phyloP scores from a whole-genome alignment of 768 basidiomycete genomes.

The Crepidotus variabilis region DNA sequence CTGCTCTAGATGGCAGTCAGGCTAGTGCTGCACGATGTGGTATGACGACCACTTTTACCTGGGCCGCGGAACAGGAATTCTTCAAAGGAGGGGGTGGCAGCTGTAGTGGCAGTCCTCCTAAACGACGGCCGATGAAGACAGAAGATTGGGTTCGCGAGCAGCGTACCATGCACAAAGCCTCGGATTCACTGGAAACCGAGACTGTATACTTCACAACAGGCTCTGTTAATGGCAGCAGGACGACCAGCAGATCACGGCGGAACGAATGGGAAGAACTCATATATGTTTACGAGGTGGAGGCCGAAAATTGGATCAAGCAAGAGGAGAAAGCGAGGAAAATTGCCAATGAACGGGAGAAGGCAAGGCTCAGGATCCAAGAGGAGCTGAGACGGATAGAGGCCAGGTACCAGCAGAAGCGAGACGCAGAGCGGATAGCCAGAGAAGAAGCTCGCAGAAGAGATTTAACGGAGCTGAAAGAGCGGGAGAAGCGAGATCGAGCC shows the following conservation, averaged over 20 bases:
- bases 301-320: slow-evolving; percentile 49
- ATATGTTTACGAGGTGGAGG: slow-evolving; percentile 48
- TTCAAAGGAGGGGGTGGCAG: slow-evolving; percentile 30
- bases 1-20: slow-evolving; percentile 1
- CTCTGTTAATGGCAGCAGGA: slow-evolving; percentile 6
- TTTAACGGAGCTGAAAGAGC: slow-evolving; percentile 35
- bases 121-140: slow-evolving; percentile 39
- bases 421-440: slow-evolving; percentile 42
- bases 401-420: slow-evolving; percentile 45
- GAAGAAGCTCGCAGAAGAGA: slow-evolving; percentile 44
- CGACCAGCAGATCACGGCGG: slow-evolving; percentile 20
- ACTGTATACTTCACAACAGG: slow-evolving; percentile 1
- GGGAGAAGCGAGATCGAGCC: slow-evolving; percentile 38
- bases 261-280: slow-evolving; percentile 51
- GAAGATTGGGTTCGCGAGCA: slow-evolving; percentile 66
- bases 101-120: slow-evolving; percentile 5
- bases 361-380: slow-evolving; percentile 45
- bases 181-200: slow-evolving; percentile 2
- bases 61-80: slow-evolving; percentile 53
- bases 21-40: slow-evolving; percentile 33
- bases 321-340: slow-evolving; percentile 42
- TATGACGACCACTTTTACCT: slow-evolving; percentile 35
- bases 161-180: slow-evolving; percentile 34
- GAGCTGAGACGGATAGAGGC: slow-evolving; percentile 53
- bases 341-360: slow-evolving; percentile 42